Percentiles rank a stretch among this genome's conserved stretches.
Conservation (phyloP, 2,329 filamentous ascomycete genomes). For the Neonectria ditissima region DNA sequence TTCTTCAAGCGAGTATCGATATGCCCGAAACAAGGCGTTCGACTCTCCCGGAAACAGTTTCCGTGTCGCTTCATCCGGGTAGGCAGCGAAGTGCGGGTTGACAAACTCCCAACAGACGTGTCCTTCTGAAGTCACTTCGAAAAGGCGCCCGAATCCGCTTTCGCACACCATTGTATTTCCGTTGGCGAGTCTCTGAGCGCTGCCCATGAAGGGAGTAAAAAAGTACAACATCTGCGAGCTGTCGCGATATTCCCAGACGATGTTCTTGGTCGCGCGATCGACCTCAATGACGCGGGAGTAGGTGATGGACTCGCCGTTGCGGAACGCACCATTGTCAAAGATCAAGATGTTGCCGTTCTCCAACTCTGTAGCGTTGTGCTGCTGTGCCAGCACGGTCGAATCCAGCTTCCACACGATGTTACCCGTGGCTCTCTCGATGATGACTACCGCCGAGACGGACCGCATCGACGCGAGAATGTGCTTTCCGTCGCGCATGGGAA, state of each 20-base stretch:
- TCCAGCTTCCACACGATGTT: conserved; percentile 46
- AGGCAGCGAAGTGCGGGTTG: conserved; percentile 45
- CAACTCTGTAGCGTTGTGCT: conserved; percentile 47
- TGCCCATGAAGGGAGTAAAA: conserved; percentile 49
- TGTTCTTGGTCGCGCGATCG: conserved; percentile 35
- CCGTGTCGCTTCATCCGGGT: conserved; percentile 40
- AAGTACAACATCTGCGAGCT: conserved; percentile 46
- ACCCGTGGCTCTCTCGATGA: conserved; percentile 43
- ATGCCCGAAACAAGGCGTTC: conserved; percentile 45
- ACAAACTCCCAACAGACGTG: conserved; percentile 48
- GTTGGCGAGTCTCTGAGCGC: conserved; percentile 44
- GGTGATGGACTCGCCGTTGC: conserved; percentile 45
- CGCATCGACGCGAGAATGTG: conserved; percentile 46
- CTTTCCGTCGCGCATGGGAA: conserved; percentile 44
- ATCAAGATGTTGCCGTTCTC: conserved; percentile 49
- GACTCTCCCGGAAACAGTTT: conserved; percentile 47
- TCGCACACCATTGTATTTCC: conserved; percentile 46
- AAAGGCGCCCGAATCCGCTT: conserved; percentile 44
- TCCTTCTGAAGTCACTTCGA: conserved; percentile 44
- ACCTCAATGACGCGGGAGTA: conserved; percentile 46
- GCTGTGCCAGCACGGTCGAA: conserved; percentile 42
- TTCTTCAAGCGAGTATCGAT: conserved; percentile 44
- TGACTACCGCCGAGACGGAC: conserved; percentile 45
- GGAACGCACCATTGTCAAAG: conserved; percentile 48
- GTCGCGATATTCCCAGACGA: conserved; percentile 48